A percentile compares a stretch with the other conserved stretches of the same genome.
Conservation (phyloP, 768 basidiomycete species). For the Leccinum fibrillosum region DNA sequence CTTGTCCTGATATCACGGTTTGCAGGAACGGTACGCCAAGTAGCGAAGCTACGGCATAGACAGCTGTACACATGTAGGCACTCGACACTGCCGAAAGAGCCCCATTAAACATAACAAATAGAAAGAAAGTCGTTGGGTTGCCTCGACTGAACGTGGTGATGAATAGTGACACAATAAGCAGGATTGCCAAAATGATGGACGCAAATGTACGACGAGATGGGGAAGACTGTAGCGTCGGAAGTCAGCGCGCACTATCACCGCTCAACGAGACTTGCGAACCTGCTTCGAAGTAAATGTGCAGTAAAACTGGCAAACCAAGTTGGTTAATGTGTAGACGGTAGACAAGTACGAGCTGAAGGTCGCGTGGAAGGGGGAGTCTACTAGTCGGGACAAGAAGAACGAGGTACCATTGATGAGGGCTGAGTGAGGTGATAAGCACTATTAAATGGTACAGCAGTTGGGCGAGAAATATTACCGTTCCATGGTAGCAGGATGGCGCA, state of each 20-base stretch:
- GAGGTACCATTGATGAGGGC: constrained; percentile 85
- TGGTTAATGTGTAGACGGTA: constrained; percentile 57
- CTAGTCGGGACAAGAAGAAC: constrained; percentile 72
- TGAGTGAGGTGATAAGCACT: constrained; percentile 29
- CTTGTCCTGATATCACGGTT: constrained; percentile 82
- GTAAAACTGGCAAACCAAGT: constrained; percentile 69
- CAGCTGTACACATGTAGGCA: constrained; percentile 74
- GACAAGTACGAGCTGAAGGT: constrained; percentile 69
- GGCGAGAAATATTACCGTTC: constrained; percentile 62
- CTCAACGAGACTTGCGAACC: constrained; percentile 37
- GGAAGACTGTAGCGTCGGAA: constrained; percentile 43
- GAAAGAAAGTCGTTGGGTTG: constrained; percentile 55
- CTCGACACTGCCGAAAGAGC: constrained; percentile 59
- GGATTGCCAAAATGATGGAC: constrained; percentile 48
- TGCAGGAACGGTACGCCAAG: constrained; percentile 76
- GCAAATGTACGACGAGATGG: constrained; percentile 54
- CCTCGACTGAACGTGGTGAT: constrained; percentile 61
- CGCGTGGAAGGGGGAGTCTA: constrained; percentile 50
- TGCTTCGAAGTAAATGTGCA: constrained; percentile 67
- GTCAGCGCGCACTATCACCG: constrained; percentile 2
- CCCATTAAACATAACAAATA: constrained; percentile 62
- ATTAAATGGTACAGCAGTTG: neutral
- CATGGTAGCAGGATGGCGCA: constrained; percentile 81
- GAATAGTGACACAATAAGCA: constrained; percentile 59
- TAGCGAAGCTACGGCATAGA: constrained; percentile 77